Evolutionary conservation across 177 flowering plant species (phyloP).

Genomic region (Vitis hybrid): DNA sequence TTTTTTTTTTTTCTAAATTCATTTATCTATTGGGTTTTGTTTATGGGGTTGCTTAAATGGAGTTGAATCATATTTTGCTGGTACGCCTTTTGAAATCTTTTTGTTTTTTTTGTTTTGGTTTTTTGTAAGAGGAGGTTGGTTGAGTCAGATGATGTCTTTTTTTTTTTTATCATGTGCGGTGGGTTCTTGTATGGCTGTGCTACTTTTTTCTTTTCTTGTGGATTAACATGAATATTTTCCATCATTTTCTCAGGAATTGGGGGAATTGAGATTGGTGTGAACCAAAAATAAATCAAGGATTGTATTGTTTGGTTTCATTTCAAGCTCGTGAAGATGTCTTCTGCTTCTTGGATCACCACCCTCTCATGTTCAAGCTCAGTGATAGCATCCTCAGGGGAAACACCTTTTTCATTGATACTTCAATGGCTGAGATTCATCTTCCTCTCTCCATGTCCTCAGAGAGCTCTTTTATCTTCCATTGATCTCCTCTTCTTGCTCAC

Average conservation of each 20-base stretch:
- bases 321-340: constrained; percentile 30
- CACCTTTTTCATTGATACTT: constrained; percentile 19
- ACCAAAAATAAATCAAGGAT: neutral
- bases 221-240: neutral
- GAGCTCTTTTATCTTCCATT: constrained; percentile 53
- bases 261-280: neutral
- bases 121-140: too few species aligned
- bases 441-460: constrained; percentile 87
- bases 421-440: constrained; percentile 76
- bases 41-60: too few species aligned
- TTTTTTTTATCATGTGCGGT: too few species aligned
- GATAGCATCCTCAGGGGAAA: constrained; percentile 20
- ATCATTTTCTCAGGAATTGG: constrained; percentile 4
- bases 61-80: too few species aligned
- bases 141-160: too few species aligned
- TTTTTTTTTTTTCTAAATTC: too few species aligned
- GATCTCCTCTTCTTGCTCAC: constrained; percentile 56
- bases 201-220: too few species aligned
- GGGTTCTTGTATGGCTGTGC: too few species aligned
- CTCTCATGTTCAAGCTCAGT: constrained; percentile 47
- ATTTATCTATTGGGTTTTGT: too few species aligned
- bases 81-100: too few species aligned
- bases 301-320: neutral
- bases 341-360: constrained; percentile 47
- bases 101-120: too few species aligned